phyloP scores from a whole-genome alignment of 129 eudicot species.

The Centrapalus pauciflorus region DNA sequence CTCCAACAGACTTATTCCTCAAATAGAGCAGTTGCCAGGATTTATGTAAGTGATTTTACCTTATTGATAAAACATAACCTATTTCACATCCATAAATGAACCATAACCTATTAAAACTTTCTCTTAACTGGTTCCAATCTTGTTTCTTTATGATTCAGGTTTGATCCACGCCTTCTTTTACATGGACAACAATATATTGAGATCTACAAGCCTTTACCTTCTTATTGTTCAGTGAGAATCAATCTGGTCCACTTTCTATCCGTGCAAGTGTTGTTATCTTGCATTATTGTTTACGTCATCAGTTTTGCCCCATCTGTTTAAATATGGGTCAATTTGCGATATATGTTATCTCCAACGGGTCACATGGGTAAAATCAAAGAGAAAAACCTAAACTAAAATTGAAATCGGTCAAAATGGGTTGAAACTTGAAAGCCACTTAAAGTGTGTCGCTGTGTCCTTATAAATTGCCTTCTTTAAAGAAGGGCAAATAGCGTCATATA shows the following conservation, averaged over 20 bases:
- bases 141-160: conserved; percentile 36
- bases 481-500: too few relatives aligned
- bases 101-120: neutral
- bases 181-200: conserved; percentile 97
- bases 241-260: conserved; percentile 15
- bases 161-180: conserved; percentile 87
- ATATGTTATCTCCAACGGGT: too few relatives aligned
- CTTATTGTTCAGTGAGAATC: conserved; percentile 60
- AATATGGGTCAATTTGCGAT: too few relatives aligned
- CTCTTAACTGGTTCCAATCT: neutral
- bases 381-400: neutral
- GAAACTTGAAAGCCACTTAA: too few relatives aligned
- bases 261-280: neutral
- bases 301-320: too few relatives aligned
- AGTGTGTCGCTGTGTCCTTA: too few relatives aligned
- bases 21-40: conserved; percentile 54
- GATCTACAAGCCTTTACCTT: conserved; percentile 80
- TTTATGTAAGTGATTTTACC: conserved; percentile 46
- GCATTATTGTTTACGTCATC: neutral
- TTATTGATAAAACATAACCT: neutral
- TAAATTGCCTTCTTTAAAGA: too few relatives aligned
- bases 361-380: too few relatives aligned
- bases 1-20: conserved; percentile 27
- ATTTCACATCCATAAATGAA: neutral
- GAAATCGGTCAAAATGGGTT: too few relatives aligned